Percentiles rank a stretch among this genome's conserved stretches.
phyloP scores from a whole-genome alignment of 208 protist genomes.

The Trypanosomatidae sp. region DNA sequence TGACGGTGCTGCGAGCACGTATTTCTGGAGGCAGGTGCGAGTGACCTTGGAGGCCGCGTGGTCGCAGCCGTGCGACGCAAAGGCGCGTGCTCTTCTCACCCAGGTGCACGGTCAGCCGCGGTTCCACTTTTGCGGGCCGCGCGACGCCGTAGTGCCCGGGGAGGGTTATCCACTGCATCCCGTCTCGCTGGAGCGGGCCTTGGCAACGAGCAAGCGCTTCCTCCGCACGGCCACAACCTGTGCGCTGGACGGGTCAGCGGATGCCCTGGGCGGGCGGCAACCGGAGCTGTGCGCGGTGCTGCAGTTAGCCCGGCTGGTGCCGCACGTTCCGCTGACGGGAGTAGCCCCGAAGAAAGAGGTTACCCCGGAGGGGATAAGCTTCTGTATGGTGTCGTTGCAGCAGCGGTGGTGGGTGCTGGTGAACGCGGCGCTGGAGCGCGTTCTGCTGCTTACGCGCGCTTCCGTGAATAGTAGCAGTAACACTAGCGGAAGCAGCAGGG shows the following conservation, averaged over 20 bases:
- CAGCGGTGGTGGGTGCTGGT: constrained; percentile 89
- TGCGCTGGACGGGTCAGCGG: constrained; percentile 59
- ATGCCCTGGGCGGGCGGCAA: constrained; percentile 30
- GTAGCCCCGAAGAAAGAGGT: constrained; percentile 18
- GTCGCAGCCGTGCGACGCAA: constrained; percentile 23
- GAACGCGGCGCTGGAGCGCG: constrained; percentile 71
- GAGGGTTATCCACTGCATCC: constrained; percentile 42
- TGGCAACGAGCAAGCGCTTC: constrained; percentile 50
- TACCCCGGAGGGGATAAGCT: constrained; percentile 70
- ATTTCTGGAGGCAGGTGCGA: constrained; percentile 54
- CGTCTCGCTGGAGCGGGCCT: constrained; percentile 56
- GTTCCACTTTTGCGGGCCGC: constrained; percentile 33
- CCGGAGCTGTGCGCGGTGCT: constrained; percentile 50
- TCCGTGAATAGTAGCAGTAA: not conserved
- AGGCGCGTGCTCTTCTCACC: constrained; percentile 24
- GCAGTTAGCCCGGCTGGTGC: constrained; percentile 56
- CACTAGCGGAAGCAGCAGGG: not conserved
- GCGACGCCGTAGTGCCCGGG: constrained; percentile 6
- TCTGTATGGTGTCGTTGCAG: constrained; percentile 85
- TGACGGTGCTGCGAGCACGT: not conserved
- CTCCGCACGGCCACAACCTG: constrained; percentile 62
- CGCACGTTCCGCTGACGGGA: constrained; percentile 9
- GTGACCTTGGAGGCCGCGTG: constrained; percentile 43
- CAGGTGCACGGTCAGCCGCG: constrained; percentile 35
- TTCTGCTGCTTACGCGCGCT: constrained; percentile 32